Percentiles rank a stretch among this genome's conserved stretches.
Evolutionary conservation across 1,284 basidiomycete genomes (phyloP).

Genomic region (Termitomyces sp.): DNA sequence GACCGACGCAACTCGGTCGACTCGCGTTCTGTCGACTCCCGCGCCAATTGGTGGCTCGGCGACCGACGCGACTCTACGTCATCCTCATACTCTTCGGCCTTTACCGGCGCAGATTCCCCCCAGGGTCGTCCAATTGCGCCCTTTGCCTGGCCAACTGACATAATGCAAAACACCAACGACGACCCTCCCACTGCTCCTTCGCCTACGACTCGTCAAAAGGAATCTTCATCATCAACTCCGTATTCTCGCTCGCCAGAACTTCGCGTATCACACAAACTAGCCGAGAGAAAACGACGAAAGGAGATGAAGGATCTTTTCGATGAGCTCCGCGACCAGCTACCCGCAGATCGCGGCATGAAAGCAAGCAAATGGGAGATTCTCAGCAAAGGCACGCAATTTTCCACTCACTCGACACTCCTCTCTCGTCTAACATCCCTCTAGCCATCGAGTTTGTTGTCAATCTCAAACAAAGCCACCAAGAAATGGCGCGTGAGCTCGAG

Average conservation of each 20-base stretch:
- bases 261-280: slow-evolving; percentile 89
- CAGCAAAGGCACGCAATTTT: slow-evolving; percentile 65
- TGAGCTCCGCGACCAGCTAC: slow-evolving; percentile 85
- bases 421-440: slow-evolving; percentile 25
- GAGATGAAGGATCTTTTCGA: slow-evolving; percentile 98
- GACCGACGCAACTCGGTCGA: slow-evolving; percentile 75
- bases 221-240: slow-evolving; percentile 55
- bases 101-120: slow-evolving; percentile 57
- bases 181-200: slow-evolving; percentile 22
- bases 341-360: slow-evolving; percentile 89
- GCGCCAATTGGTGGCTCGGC: slow-evolving; percentile 43
- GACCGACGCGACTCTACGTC: slow-evolving; percentile 71
- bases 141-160: slow-evolving; percentile 62
- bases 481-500: slow-evolving; percentile 75
- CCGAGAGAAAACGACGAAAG: slow-evolving; percentile 90
- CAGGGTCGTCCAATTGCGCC: slow-evolving; percentile 60
- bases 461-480: slow-evolving; percentile 70
- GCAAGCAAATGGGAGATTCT: slow-evolving; percentile 97
- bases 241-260: slow-evolving; percentile 94
- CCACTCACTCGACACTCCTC: too few species aligned
- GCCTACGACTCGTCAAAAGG: slow-evolving; percentile 32
- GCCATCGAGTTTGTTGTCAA: slow-evolving; percentile 84
- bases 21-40: slow-evolving; percentile 24
- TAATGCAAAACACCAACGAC: slow-evolving; percentile 25
- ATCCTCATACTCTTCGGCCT: slow-evolving; percentile 57